phyloP scores from a whole-genome alignment of 257 asterid species.

The Nicotiana knightiana region DNA sequence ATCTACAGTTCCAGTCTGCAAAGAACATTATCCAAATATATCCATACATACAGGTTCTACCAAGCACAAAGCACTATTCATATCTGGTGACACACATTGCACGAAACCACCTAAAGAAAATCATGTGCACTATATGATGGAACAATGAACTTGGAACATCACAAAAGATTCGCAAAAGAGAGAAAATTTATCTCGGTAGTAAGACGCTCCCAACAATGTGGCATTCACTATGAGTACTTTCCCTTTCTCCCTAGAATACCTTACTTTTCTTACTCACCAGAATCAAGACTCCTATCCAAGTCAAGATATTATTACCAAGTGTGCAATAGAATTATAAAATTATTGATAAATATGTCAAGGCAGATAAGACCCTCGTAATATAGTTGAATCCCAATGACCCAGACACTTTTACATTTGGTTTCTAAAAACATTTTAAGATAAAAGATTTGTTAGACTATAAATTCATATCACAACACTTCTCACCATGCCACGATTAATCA shows the following conservation, averaged over 20 bases:
- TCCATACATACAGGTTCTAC: background rate
- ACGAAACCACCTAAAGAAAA: background rate
- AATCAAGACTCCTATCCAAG: background rate
- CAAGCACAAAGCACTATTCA: background rate
- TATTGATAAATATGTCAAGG: background rate
- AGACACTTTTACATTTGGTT: background rate
- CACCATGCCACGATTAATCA: background rate
- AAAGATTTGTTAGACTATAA: background rate
- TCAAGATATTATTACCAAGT: background rate
- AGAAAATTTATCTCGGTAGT: background rate
- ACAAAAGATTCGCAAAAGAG: background rate
- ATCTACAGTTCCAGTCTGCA: background rate
- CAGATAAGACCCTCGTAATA: background rate
- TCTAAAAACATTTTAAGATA: background rate
- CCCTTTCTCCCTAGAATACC: background rate
- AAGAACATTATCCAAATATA: background rate
- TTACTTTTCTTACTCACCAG: background rate
- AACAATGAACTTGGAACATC: background rate
- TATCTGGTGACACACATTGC: background rate
- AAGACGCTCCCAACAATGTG: background rate
- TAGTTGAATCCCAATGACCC: conserved; percentile 1
- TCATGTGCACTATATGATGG: background rate
- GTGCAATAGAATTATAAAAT: background rate
- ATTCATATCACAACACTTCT: background rate
- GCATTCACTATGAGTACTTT: conserved; percentile 5